Evolutionary conservation across 1,284 basidiomycete genomes (phyloP).

Genomic region (Moesziomyces antarcticus): DNA sequence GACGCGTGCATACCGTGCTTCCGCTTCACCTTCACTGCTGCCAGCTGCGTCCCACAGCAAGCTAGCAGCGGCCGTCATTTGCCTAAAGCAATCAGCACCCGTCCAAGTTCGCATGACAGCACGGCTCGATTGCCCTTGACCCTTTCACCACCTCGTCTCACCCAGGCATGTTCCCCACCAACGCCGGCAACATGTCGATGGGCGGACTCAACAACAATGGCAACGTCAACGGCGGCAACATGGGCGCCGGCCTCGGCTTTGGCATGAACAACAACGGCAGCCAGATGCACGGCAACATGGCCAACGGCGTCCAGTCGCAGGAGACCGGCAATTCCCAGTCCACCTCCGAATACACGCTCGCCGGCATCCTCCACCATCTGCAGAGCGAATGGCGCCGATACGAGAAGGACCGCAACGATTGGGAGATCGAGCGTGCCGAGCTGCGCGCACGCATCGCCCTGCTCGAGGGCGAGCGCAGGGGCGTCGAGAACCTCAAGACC

Average conservation of each 20-base stretch:
- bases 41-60: no score
- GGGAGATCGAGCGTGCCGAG: conserved; percentile 99
- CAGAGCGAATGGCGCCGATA: conserved; percentile 94
- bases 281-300: conserved; percentile 44
- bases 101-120: conserved; percentile 4
- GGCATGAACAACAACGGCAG: conserved; percentile 40
- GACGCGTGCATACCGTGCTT: no score
- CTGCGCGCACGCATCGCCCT: conserved; percentile 98
- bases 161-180: conserved; percentile 42
- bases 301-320: conserved; percentile 46
- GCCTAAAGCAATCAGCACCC: no score
- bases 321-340: conserved; percentile 38
- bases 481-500: conserved; percentile 95
- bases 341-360: conserved; percentile 75
- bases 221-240: conserved; percentile 35
- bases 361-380: conserved; percentile 93
- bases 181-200: conserved; percentile 47
- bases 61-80: no score
- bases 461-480: conserved; percentile 92
- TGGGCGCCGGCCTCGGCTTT: conserved; percentile 34
- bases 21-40: no score
- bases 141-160: not conserved
- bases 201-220: conserved; percentile 25
- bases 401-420: conserved; percentile 97
- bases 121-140: not conserved